Evolutionary conservation across 164 flowering plant genomes (phyloP).

Genomic region (Magnolia officinalis): DNA sequence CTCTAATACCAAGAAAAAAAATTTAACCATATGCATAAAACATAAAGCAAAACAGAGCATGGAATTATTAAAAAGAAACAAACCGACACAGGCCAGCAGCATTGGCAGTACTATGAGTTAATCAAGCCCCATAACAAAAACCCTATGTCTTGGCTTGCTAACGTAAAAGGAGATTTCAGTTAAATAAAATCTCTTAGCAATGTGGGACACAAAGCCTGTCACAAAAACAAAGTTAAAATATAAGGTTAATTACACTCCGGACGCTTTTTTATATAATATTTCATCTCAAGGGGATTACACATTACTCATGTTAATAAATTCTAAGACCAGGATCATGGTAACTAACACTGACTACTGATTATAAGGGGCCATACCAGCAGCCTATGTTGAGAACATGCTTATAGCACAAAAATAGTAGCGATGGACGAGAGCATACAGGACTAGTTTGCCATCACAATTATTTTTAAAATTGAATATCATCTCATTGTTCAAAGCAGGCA

Average conservation of each 20-base stretch:
- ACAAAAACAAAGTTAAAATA: not conserved
- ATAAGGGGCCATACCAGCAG: not conserved
- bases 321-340: not conserved
- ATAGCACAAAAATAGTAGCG: not conserved
- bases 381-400: no score
- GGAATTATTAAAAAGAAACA: no score
- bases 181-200: not conserved
- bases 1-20: no score
- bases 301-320: not conserved
- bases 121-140: not conserved
- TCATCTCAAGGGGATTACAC: not conserved
- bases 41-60: no score
- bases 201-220: not conserved
- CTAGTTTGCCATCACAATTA: not conserved
- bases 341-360: not conserved
- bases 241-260: not conserved
- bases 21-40: no score
- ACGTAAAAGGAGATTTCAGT: not conserved
- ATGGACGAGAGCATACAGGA: not conserved
- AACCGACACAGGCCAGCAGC: no score
- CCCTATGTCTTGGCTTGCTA: not conserved
- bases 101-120: not conserved
- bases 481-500: not conserved
- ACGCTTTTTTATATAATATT: not conserved
- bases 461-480: not conserved